phyloP scores from a whole-genome alignment of 1,139 yeast genomes.

The Debaryomycetaceae sp. region DNA sequence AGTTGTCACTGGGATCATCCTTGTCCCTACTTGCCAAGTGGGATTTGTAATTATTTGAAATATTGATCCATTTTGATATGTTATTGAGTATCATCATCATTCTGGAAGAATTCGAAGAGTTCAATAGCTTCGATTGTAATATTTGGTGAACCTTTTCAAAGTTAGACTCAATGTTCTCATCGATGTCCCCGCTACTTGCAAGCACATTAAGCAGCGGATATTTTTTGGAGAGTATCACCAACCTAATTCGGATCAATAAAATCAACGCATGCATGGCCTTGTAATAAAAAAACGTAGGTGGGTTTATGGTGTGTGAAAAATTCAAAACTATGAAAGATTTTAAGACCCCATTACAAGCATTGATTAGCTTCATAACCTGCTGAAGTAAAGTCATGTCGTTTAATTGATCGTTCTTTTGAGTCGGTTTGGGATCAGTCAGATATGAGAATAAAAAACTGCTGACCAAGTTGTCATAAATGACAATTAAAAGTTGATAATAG shows the following conservation, averaged over 20 bases:
- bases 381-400: slow-evolving; percentile 23
- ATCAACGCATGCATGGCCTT: slow-evolving; percentile 55
- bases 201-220: slow-evolving; percentile 9
- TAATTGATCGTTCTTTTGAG: neutral
- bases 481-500: slow-evolving; percentile 46
- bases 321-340: slow-evolving; percentile 42
- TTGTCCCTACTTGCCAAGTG: slow-evolving; percentile 2
- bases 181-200: slow-evolving; percentile 13
- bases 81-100: slow-evolving; percentile 42
- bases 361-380: slow-evolving; percentile 36
- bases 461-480: slow-evolving; percentile 47
- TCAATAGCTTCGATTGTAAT: slow-evolving; percentile 20
- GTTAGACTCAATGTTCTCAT: slow-evolving; percentile 34
- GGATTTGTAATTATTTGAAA: slow-evolving; percentile 26
- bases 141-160: slow-evolving; percentile 26
- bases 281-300: slow-evolving; percentile 54
- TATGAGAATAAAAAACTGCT: slow-evolving; percentile 20
- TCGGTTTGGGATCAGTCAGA: too few species aligned
- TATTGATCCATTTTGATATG: slow-evolving; percentile 47
- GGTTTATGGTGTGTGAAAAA: slow-evolving; percentile 29
- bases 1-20: slow-evolving; percentile 12
- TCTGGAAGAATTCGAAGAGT: slow-evolving; percentile 38
- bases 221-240: slow-evolving; percentile 38
- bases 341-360: slow-evolving; percentile 42
- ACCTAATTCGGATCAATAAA: slow-evolving; percentile 40